Percentiles rank a stretch among this genome's conserved stretches.
phyloP scores from a whole-genome alignment of 2,329 filamentous ascomycete species.

The Diaporthe sp. region DNA sequence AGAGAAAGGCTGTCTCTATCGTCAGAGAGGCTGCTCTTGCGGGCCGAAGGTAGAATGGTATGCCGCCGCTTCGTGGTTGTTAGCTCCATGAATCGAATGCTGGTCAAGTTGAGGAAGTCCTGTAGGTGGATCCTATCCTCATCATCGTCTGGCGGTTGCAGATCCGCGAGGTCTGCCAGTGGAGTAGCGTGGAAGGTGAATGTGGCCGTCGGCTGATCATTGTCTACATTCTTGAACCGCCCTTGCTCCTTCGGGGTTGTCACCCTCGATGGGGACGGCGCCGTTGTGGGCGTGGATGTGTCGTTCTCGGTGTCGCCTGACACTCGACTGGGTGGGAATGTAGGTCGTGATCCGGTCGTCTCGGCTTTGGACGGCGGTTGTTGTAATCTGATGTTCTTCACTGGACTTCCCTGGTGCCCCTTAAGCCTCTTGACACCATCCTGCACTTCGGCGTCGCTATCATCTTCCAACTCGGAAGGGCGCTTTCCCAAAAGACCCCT shows the following conservation, averaged over 20 bases:
- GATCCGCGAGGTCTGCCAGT: slow-evolving; percentile 30
- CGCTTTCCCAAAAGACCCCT: slow-evolving; percentile 81
- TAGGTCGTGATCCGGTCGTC: slow-evolving; percentile 68
- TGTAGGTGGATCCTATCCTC: slow-evolving; percentile 83
- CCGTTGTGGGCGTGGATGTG: slow-evolving; percentile 56
- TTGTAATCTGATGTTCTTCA: slow-evolving; percentile 79
- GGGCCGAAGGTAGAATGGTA: slow-evolving; percentile 74
- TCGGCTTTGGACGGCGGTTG: slow-evolving; percentile 77
- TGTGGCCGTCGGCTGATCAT: slow-evolving; percentile 59
- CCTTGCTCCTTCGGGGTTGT: slow-evolving; percentile 69
- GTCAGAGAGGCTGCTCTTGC: slow-evolving; percentile 56
- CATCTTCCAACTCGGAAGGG: slow-evolving; percentile 77
- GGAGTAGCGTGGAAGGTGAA: slow-evolving; percentile 58
- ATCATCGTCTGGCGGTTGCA: slow-evolving; percentile 61
- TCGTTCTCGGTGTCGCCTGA: slow-evolving; percentile 54
- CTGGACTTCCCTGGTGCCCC: slow-evolving; percentile 79
- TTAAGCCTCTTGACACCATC: slow-evolving; percentile 78
- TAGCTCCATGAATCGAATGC: slow-evolving; percentile 97
- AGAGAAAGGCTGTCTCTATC: slow-evolving; percentile 69
- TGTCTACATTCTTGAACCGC: slow-evolving; percentile 66
- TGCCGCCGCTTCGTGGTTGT: slow-evolving; percentile 95
- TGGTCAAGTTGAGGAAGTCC: slow-evolving; percentile 94
- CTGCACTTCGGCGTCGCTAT: slow-evolving; percentile 70
- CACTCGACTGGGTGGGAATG: slow-evolving; percentile 62
- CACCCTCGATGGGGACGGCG: slow-evolving; percentile 62